Conservation (phyloP, 192 early-diverging fungal genomes). For the Rhizophagus prolifer region DNA sequence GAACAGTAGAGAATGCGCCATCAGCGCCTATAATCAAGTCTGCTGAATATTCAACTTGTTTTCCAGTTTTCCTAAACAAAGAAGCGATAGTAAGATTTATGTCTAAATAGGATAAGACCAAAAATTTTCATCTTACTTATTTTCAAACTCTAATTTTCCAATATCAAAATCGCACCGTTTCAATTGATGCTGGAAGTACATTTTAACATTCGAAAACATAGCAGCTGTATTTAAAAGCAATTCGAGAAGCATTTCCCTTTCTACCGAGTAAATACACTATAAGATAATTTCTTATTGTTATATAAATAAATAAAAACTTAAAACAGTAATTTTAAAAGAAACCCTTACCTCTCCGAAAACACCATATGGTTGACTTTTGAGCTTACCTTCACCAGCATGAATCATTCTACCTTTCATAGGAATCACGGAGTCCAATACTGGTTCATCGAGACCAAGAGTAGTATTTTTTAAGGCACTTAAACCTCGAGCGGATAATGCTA, state of each 20-base stretch:
- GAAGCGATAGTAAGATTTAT: not conserved
- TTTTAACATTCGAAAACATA: slow-evolving; percentile 58
- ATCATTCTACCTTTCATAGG: slow-evolving; percentile 96
- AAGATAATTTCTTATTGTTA: slow-evolving; percentile 4
- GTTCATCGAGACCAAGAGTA: slow-evolving; percentile 63
- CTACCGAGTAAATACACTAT: slow-evolving; percentile 92
- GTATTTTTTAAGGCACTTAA: slow-evolving; percentile 75
- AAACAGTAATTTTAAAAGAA: not conserved
- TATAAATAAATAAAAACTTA: not conserved
- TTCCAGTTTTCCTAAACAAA: slow-evolving; percentile 42
- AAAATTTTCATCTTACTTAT: slow-evolving; percentile 38
- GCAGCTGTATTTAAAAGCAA: slow-evolving; percentile 76
- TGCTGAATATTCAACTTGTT: slow-evolving; percentile 46
- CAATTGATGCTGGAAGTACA: slow-evolving; percentile 79
- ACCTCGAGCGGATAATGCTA: slow-evolving; percentile 88
- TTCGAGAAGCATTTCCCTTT: slow-evolving; percentile 80
- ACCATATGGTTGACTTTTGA: slow-evolving; percentile 82
- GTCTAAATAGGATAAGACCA: not conserved
- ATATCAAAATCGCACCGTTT: slow-evolving; percentile 69
- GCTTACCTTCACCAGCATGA: slow-evolving; percentile 66
- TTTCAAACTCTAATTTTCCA: slow-evolving; percentile 53
- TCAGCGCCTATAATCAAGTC: slow-evolving; percentile 90
- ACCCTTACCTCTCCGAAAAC: slow-evolving; percentile 73
- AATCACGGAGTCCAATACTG: slow-evolving; percentile 67
- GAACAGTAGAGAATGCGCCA: slow-evolving; percentile 79